Evolutionary conservation across 2,329 filamentous ascomycete species (phyloP).

Genomic region (Fusarium xylarioides): DNA sequence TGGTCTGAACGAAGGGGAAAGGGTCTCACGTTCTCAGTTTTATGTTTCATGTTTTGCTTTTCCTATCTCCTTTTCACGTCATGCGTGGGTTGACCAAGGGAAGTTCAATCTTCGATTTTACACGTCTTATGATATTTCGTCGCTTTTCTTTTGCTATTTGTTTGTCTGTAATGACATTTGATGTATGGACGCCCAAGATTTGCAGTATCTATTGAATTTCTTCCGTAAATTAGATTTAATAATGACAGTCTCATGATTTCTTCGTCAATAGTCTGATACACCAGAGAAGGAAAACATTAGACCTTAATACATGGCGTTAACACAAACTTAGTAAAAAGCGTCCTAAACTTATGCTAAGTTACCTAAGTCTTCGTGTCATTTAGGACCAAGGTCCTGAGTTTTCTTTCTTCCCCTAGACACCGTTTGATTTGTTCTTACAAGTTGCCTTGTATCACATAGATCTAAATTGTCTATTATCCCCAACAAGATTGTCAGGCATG

Average conservation of each 20-base stretch:
- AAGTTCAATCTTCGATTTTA: conserved; percentile 8
- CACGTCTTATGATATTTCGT: neutral
- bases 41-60: conserved; percentile 23
- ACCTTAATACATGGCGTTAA: too few species aligned
- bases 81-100: conserved; percentile 1
- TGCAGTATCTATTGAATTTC: conserved; percentile 16
- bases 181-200: conserved; percentile 4
- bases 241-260: conserved; percentile 28
- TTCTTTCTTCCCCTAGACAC: too few species aligned
- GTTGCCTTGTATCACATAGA: neutral
- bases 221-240: conserved; percentile 22
- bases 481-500: neutral
- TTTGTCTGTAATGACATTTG: conserved; percentile 13
- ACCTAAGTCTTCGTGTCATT: too few species aligned
- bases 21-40: conserved; percentile 30
- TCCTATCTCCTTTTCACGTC: neutral
- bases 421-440: neutral
- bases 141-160: neutral
- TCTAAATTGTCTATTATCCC: neutral
- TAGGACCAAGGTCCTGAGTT: too few species aligned
- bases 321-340: too few species aligned
- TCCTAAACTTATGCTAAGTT: too few species aligned
- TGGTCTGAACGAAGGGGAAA: neutral
- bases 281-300: too few species aligned
- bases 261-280: neutral